Base-by-base conservation (phyloP, 1,284 basidiomycete species). In the Taiwanofungus camphoratus region DNA sequence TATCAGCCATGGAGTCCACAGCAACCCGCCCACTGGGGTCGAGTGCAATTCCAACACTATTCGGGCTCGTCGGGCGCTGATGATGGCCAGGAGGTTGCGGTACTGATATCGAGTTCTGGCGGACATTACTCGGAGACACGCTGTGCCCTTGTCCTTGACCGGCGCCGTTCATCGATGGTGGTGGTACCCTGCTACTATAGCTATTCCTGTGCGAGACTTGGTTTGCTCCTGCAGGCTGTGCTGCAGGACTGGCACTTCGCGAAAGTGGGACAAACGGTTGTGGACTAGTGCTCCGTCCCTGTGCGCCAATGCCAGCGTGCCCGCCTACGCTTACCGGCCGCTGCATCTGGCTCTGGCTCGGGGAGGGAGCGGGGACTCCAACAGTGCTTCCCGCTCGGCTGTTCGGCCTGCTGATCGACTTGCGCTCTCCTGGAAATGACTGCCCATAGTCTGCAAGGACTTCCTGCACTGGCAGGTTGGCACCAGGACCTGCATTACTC, bases 341-440 rank as follows among this genome's bases (percentile, higher is more conserved):
- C 26, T 64, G 69, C 44, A 71, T 71, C 22, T 36, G 42, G 15
- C 33, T 26, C 27, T 42, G 37, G 26, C 33, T 42, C 8, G 19
- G 41, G 16, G 33, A 33, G 18, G 41, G 23, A 4, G 32, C 27
- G 51, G 60, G 39, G 46, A 53, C 16, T 26, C 49, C 52, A 38
- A 42, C 44, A 42, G 49, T 51, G 46, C 50, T 55, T 39, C 49
- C 52, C 30, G 54, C 45, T 42, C 50, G 55, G 35, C 54, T 65
- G 42, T 55, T 39, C 59, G 68, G 49, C 51, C 73, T 64, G 58
- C 76, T 71, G 52, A 69, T 69, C 40, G 71, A 68, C 66, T 77
- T 78, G 18, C 82, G 72, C 63, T 97, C 93, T 2, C 90, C 91
- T 1, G 92, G 93, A 62, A 97, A 78, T 0, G 85, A 81, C 56